These are phyloP conservation scores for Exophiala mesophila DNA, from an alignment of 2,329 filamentous ascomycete species.

Conservation along the genomic window DNA sequence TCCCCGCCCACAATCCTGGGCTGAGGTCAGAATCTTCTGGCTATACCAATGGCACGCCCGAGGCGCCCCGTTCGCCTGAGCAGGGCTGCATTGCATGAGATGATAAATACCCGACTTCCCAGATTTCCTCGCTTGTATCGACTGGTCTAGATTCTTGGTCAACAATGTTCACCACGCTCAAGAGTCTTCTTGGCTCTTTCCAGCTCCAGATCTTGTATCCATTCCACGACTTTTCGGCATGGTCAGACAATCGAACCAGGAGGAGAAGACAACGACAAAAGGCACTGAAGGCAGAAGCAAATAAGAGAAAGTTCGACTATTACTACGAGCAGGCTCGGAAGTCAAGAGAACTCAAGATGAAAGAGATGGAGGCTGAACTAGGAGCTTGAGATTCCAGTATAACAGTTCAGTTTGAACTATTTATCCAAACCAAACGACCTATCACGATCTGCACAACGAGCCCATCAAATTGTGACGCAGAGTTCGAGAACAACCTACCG, in stretches of 20 bases:
- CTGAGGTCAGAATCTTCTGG: not conserved
- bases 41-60: not conserved
- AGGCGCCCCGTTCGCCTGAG: not conserved
- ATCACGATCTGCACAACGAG: too few species aligned
- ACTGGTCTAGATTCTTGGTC: too few species aligned
- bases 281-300: not conserved
- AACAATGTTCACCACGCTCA: not conserved
- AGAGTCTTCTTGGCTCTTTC: not conserved
- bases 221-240: not conserved
- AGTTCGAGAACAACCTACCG: too few species aligned
- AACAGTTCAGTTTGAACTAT: too few species aligned
- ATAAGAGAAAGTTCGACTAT: not conserved
- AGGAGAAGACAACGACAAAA: not conserved
- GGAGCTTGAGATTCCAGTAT: too few species aligned
- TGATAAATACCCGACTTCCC: not conserved
- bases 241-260: not conserved
- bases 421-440: too few species aligned
- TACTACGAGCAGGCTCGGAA: not conserved
- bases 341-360: not conserved
- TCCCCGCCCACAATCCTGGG: not conserved
- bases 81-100: not conserved
- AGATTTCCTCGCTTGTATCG: too few species aligned
- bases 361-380: not conserved
- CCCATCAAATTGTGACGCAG: too few species aligned
- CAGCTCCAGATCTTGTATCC: slow-evolving; percentile 3